A percentile compares a stretch with the other conserved stretches of the same genome.
Conservation (phyloP, 805 yeast genomes). For the Cyberlindnera galapagoensis region DNA sequence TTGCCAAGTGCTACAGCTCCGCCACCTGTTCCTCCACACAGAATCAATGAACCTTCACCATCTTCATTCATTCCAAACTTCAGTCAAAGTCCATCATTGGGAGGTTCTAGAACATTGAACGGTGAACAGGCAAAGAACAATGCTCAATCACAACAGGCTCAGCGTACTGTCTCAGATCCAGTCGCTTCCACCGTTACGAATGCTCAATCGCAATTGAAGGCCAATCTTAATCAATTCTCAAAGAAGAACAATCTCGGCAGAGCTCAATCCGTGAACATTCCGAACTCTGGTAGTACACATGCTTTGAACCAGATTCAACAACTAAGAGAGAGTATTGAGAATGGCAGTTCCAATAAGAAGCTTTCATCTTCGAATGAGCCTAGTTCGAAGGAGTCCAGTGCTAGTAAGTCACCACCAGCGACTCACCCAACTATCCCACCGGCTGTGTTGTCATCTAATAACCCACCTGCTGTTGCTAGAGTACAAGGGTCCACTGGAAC, state of each 20-base stretch:
- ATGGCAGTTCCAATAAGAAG: no score
- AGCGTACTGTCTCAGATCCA: background rate
- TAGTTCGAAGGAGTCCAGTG: background rate
- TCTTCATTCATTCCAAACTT: conserved; percentile 11
- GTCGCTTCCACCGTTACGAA: conserved; percentile 3
- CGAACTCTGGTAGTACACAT: conserved; percentile 6
- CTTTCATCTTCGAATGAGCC: no score
- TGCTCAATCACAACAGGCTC: background rate
- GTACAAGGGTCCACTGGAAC: no score
- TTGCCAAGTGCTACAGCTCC: background rate
- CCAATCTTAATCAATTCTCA: conserved; percentile 6
- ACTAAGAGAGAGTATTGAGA: conserved; percentile 4
- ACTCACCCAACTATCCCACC: background rate
- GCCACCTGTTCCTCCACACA: conserved; percentile 15
- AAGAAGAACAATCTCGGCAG: conserved; percentile 4
- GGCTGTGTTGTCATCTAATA: background rate
- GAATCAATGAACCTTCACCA: conserved; percentile 7
- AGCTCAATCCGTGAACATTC: conserved; percentile 6
- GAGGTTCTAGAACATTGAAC: background rate
- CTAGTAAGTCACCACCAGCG: background rate
- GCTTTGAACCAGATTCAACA: conserved; percentile 7
- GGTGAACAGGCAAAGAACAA: no score
- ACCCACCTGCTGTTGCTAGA: no score
- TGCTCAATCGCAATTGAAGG: conserved; percentile 12
- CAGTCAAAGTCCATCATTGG: conserved; percentile 1